Percentiles rank a stretch among this genome's conserved stretches.
Evolutionary conservation across 768 basidiomycete species (phyloP).

Genomic region (Lentinus tigrinus): DNA sequence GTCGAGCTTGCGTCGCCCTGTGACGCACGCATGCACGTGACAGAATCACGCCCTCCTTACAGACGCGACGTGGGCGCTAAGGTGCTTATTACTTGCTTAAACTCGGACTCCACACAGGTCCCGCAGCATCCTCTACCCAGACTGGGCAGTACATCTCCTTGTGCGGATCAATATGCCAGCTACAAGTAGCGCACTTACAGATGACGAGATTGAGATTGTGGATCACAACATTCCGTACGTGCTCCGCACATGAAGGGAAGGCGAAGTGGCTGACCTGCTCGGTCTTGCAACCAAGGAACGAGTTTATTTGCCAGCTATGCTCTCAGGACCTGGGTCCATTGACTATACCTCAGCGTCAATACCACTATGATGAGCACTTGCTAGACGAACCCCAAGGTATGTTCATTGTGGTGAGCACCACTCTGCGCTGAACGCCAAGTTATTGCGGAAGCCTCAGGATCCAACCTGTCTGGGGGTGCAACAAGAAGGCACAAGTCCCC

Average conservation of each 20-base stretch:
- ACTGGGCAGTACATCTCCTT: neutral
- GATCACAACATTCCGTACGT: slow-evolving; percentile 6
- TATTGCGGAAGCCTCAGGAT: too few species aligned
- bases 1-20: slow-evolving; percentile 31
- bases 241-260: neutral
- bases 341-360: slow-evolving; percentile 38
- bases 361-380: slow-evolving; percentile 59
- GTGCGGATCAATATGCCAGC: neutral
- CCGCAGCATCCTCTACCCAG: neutral
- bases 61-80: slow-evolving; percentile 1
- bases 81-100: neutral
- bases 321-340: slow-evolving; percentile 37
- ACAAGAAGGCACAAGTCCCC: too few species aligned
- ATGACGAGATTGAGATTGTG: slow-evolving; percentile 10
- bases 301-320: slow-evolving; percentile 52
- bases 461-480: neutral
- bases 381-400: slow-evolving; percentile 17
- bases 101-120: neutral
- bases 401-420: neutral
- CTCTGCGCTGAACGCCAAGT: too few species aligned
- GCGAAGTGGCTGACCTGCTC: neutral
- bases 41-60: slow-evolving; percentile 7
- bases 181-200: neutral
- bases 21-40: slow-evolving; percentile 14
- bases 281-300: neutral